Conservation (phyloP, 208 protist genomes). For the Leishmania lainsoni region DNA sequence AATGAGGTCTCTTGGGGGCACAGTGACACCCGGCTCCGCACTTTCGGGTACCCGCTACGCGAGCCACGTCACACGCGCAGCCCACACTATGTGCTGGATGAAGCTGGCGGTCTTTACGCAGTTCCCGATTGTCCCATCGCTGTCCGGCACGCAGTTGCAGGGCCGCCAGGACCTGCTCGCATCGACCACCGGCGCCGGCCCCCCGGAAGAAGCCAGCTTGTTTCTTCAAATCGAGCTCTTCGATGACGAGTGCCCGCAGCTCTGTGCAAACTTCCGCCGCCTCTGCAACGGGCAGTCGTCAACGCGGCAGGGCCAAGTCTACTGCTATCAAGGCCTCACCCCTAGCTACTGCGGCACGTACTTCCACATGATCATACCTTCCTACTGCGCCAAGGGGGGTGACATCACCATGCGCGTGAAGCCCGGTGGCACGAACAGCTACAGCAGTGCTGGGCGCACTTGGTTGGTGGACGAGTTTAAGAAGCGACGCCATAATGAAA, state of each 20-base stretch:
- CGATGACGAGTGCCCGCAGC: conserved; percentile 76
- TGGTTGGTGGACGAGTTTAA: conserved; percentile 95
- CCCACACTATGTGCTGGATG: conserved; percentile 73
- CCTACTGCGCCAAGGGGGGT: conserved; percentile 93
- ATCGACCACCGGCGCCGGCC: conserved; percentile 56
- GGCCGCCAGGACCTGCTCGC: conserved; percentile 37
- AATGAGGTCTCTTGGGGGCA: conserved; percentile 53
- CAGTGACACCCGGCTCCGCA: conserved; percentile 43
- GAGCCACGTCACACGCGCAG: conserved; percentile 47
- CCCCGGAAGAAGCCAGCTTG: conserved; percentile 28
- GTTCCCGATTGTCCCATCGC: conserved; percentile 71
- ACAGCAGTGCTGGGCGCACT: conserved; percentile 82
- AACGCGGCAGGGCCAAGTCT: conserved; percentile 47
- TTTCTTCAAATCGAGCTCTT: conserved; percentile 80
- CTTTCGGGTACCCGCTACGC: conserved; percentile 61
- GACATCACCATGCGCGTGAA: conserved; percentile 96
- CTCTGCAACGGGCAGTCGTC: conserved; percentile 57
- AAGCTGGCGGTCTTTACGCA: conserved; percentile 62
- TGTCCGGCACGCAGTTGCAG: conserved; percentile 69
- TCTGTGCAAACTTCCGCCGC: conserved; percentile 77
- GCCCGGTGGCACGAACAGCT: conserved; percentile 75
- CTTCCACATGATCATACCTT: conserved; percentile 93
- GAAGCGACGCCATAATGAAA: conserved; percentile 84
- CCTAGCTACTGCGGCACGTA: conserved; percentile 86
- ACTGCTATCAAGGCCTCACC: conserved; percentile 66